Evolutionary conservation across 352 stramenopile species (phyloP), one percentile per base, ranked within the genome.

Genomic region (Elongisporangium undulatum): DNA sequence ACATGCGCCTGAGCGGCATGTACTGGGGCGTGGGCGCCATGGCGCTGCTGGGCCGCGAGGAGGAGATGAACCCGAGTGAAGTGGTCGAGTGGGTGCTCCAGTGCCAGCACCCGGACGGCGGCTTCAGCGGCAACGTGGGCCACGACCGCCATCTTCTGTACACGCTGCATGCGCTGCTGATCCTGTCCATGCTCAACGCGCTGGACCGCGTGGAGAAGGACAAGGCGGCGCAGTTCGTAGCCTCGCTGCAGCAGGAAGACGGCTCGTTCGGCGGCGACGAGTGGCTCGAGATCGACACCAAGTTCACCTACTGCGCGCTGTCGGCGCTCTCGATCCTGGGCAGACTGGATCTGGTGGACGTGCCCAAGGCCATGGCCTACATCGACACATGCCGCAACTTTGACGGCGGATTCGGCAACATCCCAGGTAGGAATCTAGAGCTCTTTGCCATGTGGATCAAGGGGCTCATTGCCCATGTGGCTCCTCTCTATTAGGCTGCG

Each of bases 241-340:
- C 83, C 16, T 76, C 77, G 9, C 70, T 99, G 41, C 97, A 99
- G 79, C 93, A 99, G 71, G 59, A 70, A 0, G 97, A 99, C 77
- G 98, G 98, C 7, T 98, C 92, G 17, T 99, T 99, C 68, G 87
- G 80, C 3, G 97, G 96, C 38, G 98, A 99, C 74, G 68, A 94
- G 69, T 99, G 96, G 90, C 85, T 88, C 29, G 97, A 99, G 69
- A 92, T 99, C 55, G 98, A 99, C 77, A 99, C 97, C 53, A 94
- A 98, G 64, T 99, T 99, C 74, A 98, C 91, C 22, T 99, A 99
- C 75, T 99, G 97, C 67, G 97, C 97, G 20, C 74, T 99, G 17
- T 97, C 85, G n/a, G 82, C 79, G 45, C 84, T 99, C 24, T 92
- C 96, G 41, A 84, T 99, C 39, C 76, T 99, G 51, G 87, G 89